Evolutionary conservation across 257 asterid genomes (phyloP).

Genomic region (Sherardia arvensis): DNA sequence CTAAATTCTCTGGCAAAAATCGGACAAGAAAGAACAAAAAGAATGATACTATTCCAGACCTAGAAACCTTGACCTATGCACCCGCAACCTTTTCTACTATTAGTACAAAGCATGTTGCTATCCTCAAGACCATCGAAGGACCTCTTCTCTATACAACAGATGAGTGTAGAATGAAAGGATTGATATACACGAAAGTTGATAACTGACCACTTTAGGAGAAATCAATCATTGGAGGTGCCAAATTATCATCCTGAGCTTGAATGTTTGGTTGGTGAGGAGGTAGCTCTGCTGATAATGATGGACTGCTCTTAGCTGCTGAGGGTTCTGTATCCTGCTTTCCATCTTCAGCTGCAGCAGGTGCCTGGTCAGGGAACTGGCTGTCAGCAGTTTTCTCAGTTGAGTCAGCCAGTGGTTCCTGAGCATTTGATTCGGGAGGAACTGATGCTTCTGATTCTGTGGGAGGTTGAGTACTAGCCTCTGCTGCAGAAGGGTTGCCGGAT

Average conservation of each 20-base stretch:
- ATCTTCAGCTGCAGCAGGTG: constrained; percentile 26
- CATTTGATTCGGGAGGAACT: constrained; percentile 18
- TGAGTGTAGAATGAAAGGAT: background rate
- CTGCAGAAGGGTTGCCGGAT: constrained; percentile 16
- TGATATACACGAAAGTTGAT: background rate
- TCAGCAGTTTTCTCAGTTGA: constrained; percentile 24
- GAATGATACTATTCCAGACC: background rate
- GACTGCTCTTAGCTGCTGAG: constrained; percentile 15
- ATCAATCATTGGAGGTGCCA: constrained; percentile 59
- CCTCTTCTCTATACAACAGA: background rate
- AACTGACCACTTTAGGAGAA: constrained; percentile 34
- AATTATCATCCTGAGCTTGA: constrained; percentile 31
- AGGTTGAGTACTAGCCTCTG: constrained; percentile 25
- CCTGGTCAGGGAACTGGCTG: constrained; percentile 24
- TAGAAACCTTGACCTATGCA: background rate
- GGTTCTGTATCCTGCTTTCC: constrained; percentile 25
- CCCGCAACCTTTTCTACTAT: background rate
- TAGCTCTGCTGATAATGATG: constrained; percentile 14
- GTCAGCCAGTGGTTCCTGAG: background rate
- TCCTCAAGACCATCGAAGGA: background rate
- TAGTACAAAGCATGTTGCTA: background rate
- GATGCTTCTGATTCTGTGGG: constrained; percentile 25
- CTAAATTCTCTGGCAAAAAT: background rate
- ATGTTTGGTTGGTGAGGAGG: constrained; percentile 27
- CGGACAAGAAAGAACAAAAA: background rate